These are phyloP conservation scores for Dianthus caryophyllus DNA, from an alignment of 148 eudicot species.

Conservation along the genomic window DNA sequence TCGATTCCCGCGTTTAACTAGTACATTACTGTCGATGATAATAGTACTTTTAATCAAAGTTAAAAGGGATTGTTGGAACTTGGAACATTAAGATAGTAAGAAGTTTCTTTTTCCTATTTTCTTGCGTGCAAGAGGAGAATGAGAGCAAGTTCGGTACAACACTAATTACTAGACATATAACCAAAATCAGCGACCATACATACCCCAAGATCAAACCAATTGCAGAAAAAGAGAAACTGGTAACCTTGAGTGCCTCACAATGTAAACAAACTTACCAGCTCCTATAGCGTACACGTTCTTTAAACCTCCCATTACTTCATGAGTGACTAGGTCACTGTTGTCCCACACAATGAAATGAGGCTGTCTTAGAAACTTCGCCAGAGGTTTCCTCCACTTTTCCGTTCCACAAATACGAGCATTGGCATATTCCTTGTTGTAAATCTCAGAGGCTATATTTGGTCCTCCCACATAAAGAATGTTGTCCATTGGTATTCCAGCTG, in stretches of 20 bases:
- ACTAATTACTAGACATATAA: background rate
- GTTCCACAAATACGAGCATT: conserved; percentile 93
- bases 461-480: conserved; percentile 93
- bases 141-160: background rate
- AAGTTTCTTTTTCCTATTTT: background rate
- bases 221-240: background rate
- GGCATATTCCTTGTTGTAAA: conserved; percentile 91
- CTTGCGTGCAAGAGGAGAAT: background rate
- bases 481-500: conserved; percentile 80
- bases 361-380: conserved; percentile 80
- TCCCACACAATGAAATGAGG: conserved; percentile 97
- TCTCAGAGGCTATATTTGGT: conserved; percentile 92
- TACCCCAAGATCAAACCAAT: background rate
- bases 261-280: conserved; percentile 47
- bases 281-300: conserved; percentile 88
- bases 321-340: conserved; percentile 89
- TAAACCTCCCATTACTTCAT: conserved; percentile 97
- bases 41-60: background rate
- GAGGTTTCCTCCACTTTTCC: conserved; percentile 83
- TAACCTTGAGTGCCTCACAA: background rate
- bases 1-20: background rate
- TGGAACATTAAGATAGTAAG: background rate
- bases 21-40: background rate
- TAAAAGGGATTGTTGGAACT: background rate
- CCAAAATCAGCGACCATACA: background rate